A percentile compares a stretch with the other conserved stretches of the same genome.
Evolutionary conservation across 2,329 filamentous ascomycete genomes (phyloP).

Genomic region (Colletotrichum truncatum): DNA sequence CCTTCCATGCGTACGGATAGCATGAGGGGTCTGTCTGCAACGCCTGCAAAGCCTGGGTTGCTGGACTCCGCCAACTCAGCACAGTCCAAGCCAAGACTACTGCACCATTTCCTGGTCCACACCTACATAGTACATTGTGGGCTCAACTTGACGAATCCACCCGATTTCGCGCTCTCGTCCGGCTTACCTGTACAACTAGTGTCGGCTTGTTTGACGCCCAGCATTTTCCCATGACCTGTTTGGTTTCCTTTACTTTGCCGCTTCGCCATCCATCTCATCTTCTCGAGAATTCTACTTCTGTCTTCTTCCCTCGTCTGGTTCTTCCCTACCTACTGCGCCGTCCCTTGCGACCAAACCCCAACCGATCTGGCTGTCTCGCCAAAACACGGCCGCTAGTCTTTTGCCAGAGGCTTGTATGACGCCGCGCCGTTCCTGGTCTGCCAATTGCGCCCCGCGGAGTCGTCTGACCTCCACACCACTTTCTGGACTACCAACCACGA

Average conservation of each 20-base stretch:
- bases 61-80: constrained; percentile 1
- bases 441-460: constrained; percentile 12
- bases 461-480: constrained; percentile 17
- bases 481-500: constrained; percentile 15
- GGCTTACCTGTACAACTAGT: not conserved
- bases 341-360: not conserved
- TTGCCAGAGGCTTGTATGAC: constrained; percentile 17
- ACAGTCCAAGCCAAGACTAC: not conserved
- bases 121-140: not conserved
- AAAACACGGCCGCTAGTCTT: not conserved
- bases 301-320: not conserved
- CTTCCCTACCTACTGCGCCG: not conserved
- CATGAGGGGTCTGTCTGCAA: no score
- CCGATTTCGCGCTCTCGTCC: not conserved
- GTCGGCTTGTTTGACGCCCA: constrained; percentile 2
- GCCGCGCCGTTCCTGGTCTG: constrained; percentile 6
- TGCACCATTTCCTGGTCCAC: not conserved
- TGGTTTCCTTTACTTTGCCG: constrained; percentile 2
- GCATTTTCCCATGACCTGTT: constrained; percentile 13
- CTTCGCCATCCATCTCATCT: constrained; percentile 9
- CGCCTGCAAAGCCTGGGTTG: not conserved
- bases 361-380: not conserved
- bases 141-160: not conserved
- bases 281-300: not conserved
- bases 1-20: not conserved